These are phyloP conservation scores for Candida methanosorbosa DNA, from an alignment of 805 yeast genomes.

Conservation along the genomic window DNA sequence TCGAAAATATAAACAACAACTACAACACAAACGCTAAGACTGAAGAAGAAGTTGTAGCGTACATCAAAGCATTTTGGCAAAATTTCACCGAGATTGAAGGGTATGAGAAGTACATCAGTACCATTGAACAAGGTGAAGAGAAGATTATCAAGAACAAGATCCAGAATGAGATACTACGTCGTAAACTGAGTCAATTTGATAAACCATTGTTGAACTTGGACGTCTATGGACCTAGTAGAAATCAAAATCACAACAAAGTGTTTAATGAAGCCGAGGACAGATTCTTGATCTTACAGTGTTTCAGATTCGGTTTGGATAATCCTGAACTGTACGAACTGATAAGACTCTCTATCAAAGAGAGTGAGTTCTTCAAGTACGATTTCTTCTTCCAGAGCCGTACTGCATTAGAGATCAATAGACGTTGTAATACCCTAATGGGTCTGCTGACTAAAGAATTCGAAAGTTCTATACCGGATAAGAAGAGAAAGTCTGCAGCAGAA, in stretches of 20 bases:
- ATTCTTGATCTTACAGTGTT: constrained; percentile 71
- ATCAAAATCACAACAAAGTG: constrained; percentile 42
- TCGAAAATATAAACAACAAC: too few relatives aligned
- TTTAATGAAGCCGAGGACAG: constrained; percentile 89
- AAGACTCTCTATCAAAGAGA: constrained; percentile 61
- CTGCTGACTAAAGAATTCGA: constrained; percentile 68
- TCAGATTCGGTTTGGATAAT: constrained; percentile 72
- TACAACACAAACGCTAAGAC: constrained; percentile 53
- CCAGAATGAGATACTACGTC: constrained; percentile 73
- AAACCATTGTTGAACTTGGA: constrained; percentile 76
- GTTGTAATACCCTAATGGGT: constrained; percentile 71
- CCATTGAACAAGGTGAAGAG: constrained; percentile 87
- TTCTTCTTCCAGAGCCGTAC: constrained; percentile 79
- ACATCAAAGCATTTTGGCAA: constrained; percentile 76
- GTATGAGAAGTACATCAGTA: constrained; percentile 70
- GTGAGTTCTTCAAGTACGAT: constrained; percentile 78
- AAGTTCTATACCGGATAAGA: constrained; percentile 4
- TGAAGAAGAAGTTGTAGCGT: constrained; percentile 67
- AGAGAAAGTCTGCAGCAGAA: not conserved
- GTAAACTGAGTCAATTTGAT: constrained; percentile 60
- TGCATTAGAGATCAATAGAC: constrained; percentile 67
- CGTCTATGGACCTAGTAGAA: constrained; percentile 57
- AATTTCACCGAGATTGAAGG: constrained; percentile 78
- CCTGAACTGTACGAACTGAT: constrained; percentile 73
- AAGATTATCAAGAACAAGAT: constrained; percentile 51